Evolutionary conservation across 768 basidiomycete species (phyloP), one percentile per base, ranked within the genome.

Genomic region (Russula abietina): DNA sequence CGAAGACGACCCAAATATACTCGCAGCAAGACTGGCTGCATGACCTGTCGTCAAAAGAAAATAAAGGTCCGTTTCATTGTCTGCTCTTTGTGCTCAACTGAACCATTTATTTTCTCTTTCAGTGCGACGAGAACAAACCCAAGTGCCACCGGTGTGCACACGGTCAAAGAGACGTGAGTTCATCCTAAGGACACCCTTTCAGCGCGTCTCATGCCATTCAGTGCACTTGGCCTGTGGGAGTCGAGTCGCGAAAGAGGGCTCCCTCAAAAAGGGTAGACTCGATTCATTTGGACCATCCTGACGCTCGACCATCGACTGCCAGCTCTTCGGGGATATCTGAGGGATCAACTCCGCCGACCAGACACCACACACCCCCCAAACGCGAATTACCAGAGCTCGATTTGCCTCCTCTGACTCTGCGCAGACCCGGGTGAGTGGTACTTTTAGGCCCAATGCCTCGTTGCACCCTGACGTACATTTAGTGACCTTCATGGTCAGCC

Each of bases 91-190:
- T 53, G 51, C 45, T 64, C 38, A 57, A 62, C 48, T 33, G 1
- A 12, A 50, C 41, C 59, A 1, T 32, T 32, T 32, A 1, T 36
- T 36, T 14, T 5, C 59, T n/a, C 49, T 61, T 59, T 17, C 67
- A 93, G 89, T 98, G 94, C 74, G 94, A 95, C 73, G 94, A 98
- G 75, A 82, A 82, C 14, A 91, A 93, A 72, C 94, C 93, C 59
- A 82, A 80, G 61, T 96, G 93, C 76, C 84, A 85, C 78, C 84
- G 92, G 39, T 96, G 93, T 69, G 83, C 85, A 28, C 90, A 91
- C 73, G 88, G 89, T 11, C 88, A 92, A 69, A 81, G 91, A 73
- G 89, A 92, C 69, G 91, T 90, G 73, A 57, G 84, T 41, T 74
- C 16, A 28, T 22, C 46, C 30, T 48, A 10, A 3, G 48, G 55